A percentile compares a stretch with the other conserved stretches of the same genome.
Conservation (phyloP, 2,329 filamentous ascomycete species). For the Talaromyces albobiverticillius region DNA sequence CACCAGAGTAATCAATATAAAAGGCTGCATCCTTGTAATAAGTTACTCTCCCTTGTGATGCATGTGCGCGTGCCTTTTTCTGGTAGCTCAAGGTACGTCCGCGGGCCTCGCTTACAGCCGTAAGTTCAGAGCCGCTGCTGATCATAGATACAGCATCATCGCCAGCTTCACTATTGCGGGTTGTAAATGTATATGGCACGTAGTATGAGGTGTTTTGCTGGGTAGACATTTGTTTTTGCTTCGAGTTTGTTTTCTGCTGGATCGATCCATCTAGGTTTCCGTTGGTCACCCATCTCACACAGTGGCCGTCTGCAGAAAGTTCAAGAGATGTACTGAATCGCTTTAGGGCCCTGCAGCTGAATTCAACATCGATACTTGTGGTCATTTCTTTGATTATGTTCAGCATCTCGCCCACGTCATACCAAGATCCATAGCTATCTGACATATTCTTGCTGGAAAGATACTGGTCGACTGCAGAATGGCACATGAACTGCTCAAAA, state of each 20-base stretch:
- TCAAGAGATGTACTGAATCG: constrained; percentile 74
- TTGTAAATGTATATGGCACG: constrained; percentile 3
- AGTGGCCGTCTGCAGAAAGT: constrained; percentile 71
- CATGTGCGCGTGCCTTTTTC: constrained; percentile 31
- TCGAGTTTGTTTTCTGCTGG: no score
- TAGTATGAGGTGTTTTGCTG: background rate
- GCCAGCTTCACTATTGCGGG: background rate
- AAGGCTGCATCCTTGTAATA: constrained; percentile 80
- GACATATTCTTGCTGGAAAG: background rate
- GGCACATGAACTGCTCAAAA: constrained; percentile 7
- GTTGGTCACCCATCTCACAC: constrained; percentile 62
- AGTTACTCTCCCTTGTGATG: constrained; percentile 64
- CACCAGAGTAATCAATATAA: constrained; percentile 65
- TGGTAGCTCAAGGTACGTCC: constrained; percentile 14
- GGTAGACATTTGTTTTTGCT: no score
- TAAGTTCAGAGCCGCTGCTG: constrained; percentile 5
- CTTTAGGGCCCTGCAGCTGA: constrained; percentile 68
- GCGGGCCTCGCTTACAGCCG: constrained; percentile 12
- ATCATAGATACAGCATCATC: constrained; percentile 2
- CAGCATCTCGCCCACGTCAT: constrained; percentile 58
- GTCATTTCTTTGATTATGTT: constrained; percentile 84
- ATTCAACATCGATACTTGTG: constrained; percentile 74
- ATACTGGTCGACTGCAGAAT: background rate
- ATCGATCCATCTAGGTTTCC: constrained; percentile 55
- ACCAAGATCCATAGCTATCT: background rate